Base-by-base conservation (phyloP, 2,329 filamentous ascomycete species). In the Sarocladium brachiariae region DNA sequence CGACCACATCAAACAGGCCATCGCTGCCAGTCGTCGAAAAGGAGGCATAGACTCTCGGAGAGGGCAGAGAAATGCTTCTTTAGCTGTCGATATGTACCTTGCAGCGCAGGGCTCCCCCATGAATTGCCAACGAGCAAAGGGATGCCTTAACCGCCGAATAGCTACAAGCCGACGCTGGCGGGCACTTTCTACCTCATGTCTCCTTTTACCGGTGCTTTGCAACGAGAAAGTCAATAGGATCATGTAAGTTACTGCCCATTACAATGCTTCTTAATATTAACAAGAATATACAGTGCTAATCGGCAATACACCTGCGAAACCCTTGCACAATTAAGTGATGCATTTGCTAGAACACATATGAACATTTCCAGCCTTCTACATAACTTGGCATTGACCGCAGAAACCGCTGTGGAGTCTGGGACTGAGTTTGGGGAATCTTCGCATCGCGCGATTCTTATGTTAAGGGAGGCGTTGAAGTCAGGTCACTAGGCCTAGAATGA, bases 41-140 rank as follows among this genome's bases (percentile, higher is more conserved):
- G 35, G 35, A n/a, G 35, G 35, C 14, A 38, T 38, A 16, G 35
- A 38, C 14, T 38, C 35, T n/a, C 7, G 35, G 14, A 38, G 35
- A 38, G 35, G 35, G 35, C 16, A 38, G n/a, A 38, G 35, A 38
- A 21, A 38, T 38, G 35, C 35, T 21, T 38, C 35, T 38, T 21
- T 38, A n/a, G 35, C 35, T n/a, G 35, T 38, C 35, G 35, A 38
- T n/a, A 38, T 38, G 35, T 38, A 38, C 35, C 35, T 38, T n/a
- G 35, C 35, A n/a, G 35, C 35, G 35, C 35, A 38, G 19, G 35
- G 35, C n/a, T 21, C 35, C 14, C 14, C 35, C 16, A n/a, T n/a
- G 14, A 21, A 38, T 38, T n/a, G 35, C 14, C 14, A 38, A 38
- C 35, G 35, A n/a, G 35, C 35, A n/a, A 38, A 38, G 19, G 35